Base-by-base conservation (phyloP, 257 asterid genomes). In the Lavandula angustifolia region DNA sequence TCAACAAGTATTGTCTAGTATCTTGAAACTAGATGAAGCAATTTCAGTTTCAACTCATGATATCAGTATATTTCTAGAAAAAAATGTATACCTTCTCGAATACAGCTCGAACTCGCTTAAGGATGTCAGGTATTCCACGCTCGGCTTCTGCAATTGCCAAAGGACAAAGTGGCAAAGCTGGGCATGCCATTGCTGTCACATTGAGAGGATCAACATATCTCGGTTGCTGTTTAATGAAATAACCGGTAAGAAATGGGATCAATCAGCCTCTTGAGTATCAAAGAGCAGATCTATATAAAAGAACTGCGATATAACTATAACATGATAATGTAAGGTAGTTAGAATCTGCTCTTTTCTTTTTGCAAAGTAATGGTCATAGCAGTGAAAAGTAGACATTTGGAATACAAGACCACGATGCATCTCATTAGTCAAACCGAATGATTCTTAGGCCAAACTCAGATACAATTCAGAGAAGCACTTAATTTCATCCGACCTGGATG, bases 61-160 rank as follows among this genome's bases (percentile, higher is more conserved):
- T 12, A 37, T 31, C 61, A n/a, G 70, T 34, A 35, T 35, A 54
- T 47, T 67, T 44, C 32, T 37, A 4, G 35, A 62, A 63, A 67
- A 31, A 71, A 60, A 54, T 58, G 27, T 60, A 12, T 79, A 92
- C 99, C 87, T 77, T 92, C 67, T 85, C 96, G 68, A 92, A 92
- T 22, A 84, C 80, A 54, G 90, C 88, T 61, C 99, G 82, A 65
- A 87, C 82, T 13, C 99, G 88, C 86, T 92, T 89, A 57, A 92
- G 96, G 70, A 89, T 73, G 71, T 79, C 97, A 9, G 99, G 99
- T 52, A 83, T 81, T 66, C 99, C 99, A 63, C 99, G 97, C 70
- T 92, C 99, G 51, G 99, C 99, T 89, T 92, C 99, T 44, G 97
- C 76, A 53, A 89, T 74, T 71, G 99, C 99, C 76, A 92, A 79